Evolutionary conservation across 768 basidiomycete genomes (phyloP), one percentile per base, ranked within the genome.

Genomic region (Tulasnella sp.): DNA sequence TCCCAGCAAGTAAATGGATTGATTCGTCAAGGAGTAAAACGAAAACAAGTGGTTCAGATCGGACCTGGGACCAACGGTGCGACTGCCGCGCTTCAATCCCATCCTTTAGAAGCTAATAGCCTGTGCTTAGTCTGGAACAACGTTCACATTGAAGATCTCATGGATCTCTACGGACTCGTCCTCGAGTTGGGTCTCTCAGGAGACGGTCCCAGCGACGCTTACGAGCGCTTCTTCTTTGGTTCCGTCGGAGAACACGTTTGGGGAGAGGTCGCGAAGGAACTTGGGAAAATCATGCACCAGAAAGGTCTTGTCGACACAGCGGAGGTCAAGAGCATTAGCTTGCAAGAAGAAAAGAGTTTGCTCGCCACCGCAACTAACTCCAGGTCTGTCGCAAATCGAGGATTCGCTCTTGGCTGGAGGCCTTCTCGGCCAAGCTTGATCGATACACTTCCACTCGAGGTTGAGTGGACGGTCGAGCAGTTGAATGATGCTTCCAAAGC

Each of bases 1-100:
- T 77, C 78, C 19, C 75, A 75, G 59, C 77, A 78, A 67, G 65
- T 78, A 47, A 77, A 77, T 34, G 69, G 35, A 14, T 42, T 77
- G 36, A 74, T 78, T 29, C 73, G 74, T 29, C 42, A 52, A 1
- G 75, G 75, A 9, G 16, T 74, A 37, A 67, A 74, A 41, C 70
- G 71, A 35, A 72, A 72, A 6, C 29, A 68, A 37, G 74, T 62
- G 14, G 59, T 72, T 37, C 36, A 41, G 19, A 59, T 74, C 34
- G 74, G 74, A 19, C 37, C 44, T 22, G 74, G 74, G 12, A 74
- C 74, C 19, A 74, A 70, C 36, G 17, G 52, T 29, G 32, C 26
- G 52, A 22, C 7, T 16, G 26, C 12, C 4, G 6, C 5, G n/a
- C n/a, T 34, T 3, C 40, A 26, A 11, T 9, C 34, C 16, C 67